A percentile compares a stretch with the other conserved stretches of the same genome.
phyloP scores from a whole-genome alignment of 2,329 filamentous ascomycete genomes.

The Didymosphaeria variabile region DNA sequence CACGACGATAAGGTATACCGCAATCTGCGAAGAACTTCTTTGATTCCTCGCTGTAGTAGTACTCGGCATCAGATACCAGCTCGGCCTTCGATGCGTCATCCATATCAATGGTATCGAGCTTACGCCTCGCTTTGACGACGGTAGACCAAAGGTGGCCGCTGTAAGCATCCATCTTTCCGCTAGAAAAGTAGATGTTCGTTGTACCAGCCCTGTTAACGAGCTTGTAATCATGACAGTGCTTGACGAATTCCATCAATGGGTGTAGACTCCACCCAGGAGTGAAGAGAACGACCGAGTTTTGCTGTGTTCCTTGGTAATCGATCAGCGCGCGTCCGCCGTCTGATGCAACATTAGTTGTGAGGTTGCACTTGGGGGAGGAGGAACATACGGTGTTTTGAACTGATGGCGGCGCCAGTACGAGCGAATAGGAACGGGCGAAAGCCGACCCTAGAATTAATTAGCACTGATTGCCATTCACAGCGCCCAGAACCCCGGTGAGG shows the following conservation, averaged over 20 bases:
- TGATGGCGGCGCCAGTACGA: slow-evolving; percentile 20
- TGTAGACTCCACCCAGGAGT: slow-evolving; percentile 40
- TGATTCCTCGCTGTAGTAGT: slow-evolving; percentile 48
- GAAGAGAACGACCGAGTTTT: slow-evolving; percentile 30
- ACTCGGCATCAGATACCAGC: slow-evolving; percentile 46
- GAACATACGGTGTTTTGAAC: neutral
- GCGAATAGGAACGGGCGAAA: slow-evolving; percentile 40
- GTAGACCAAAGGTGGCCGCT: slow-evolving; percentile 32
- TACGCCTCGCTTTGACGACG: slow-evolving; percentile 36
- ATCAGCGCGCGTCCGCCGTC: neutral
- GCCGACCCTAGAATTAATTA: slow-evolving; percentile 28
- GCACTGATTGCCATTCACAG: neutral
- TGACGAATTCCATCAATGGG: slow-evolving; percentile 34
- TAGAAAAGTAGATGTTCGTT: slow-evolving; percentile 36
- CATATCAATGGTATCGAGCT: slow-evolving; percentile 44
- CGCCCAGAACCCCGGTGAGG: neutral
- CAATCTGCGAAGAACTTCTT: slow-evolving; percentile 45
- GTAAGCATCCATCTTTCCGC: slow-evolving; percentile 11
- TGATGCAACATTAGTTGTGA: neutral
- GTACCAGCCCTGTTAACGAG: slow-evolving; percentile 31
- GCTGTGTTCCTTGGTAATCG: slow-evolving; percentile 19
- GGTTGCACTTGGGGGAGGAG: neutral
- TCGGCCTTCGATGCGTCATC: slow-evolving; percentile 37
- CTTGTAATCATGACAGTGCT: slow-evolving; percentile 35
- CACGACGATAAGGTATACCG: slow-evolving; percentile 46